Conservation (phyloP, 2,329 filamentous ascomycete genomes). For the Fusarium albidum region DNA sequence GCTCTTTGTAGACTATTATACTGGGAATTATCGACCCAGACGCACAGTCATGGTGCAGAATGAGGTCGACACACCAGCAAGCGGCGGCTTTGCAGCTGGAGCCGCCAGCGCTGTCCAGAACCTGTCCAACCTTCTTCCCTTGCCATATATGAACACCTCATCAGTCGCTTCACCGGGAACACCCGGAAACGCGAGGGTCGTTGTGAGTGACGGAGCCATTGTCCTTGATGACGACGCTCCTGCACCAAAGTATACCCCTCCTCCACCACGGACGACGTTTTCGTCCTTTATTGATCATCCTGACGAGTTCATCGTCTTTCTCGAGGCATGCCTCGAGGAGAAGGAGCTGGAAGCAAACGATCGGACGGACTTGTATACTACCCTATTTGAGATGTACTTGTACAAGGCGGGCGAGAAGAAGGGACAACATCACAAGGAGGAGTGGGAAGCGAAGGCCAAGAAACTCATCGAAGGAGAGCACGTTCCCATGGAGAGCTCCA, state of each 20-base stretch:
- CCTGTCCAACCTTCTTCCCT: slow-evolving; percentile 80
- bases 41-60: slow-evolving; percentile 59
- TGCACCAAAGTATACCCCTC: slow-evolving; percentile 73
- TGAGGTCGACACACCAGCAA: slow-evolving; percentile 47
- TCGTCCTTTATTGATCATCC: slow-evolving; percentile 96
- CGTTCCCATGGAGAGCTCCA: slow-evolving; percentile 90
- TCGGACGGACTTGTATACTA: slow-evolving; percentile 88
- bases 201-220: slow-evolving; percentile 60
- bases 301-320: slow-evolving; percentile 88
- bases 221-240: slow-evolving; percentile 57
- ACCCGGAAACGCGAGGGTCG: slow-evolving; percentile 58
- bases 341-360: slow-evolving; percentile 76
- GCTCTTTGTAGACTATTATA: slow-evolving; percentile 95
- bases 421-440: slow-evolving; percentile 69
- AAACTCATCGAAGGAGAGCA: slow-evolving; percentile 83
- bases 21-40: slow-evolving; percentile 79
- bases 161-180: slow-evolving; percentile 62
- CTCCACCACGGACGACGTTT: slow-evolving; percentile 88
- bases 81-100: slow-evolving; percentile 59
- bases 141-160: slow-evolving; percentile 83
- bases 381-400: slow-evolving; percentile 97
- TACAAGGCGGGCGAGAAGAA: slow-evolving; percentile 84
- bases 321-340: slow-evolving; percentile 85
- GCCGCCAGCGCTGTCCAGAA: slow-evolving; percentile 85
- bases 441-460: slow-evolving; percentile 93